Evolutionary conservation across 306 rosid species (phyloP).

Genomic region (Ziziphus jujuba): DNA sequence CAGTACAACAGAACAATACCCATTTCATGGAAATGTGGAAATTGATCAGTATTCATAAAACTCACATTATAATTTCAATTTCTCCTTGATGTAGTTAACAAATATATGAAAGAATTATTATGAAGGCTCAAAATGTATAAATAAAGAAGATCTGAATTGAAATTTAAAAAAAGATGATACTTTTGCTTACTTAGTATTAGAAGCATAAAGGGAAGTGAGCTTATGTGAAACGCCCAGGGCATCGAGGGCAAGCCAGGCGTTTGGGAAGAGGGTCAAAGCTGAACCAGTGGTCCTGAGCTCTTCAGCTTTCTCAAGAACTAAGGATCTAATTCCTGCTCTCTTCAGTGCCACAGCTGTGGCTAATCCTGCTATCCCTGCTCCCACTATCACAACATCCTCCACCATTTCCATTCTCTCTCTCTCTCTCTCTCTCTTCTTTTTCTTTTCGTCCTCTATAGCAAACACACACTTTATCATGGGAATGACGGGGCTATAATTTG

Average conservation of each 20-base stretch:
- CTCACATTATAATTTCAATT: too few relatives aligned
- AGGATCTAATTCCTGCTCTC: neutral
- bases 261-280: neutral
- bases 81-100: too few relatives aligned
- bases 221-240: neutral
- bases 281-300: neutral
- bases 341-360: neutral
- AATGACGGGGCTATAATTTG: too few relatives aligned
- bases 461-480: too few relatives aligned
- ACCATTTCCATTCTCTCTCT: neutral
- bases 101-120: neutral
- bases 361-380: neutral
- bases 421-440: neutral
- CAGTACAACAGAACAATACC: too few relatives aligned
- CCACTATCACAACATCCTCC: neutral
- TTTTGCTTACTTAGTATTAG: neutral
- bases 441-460: neutral
- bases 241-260: neutral
- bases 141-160: neutral
- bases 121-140: neutral
- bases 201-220: neutral
- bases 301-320: neutral
- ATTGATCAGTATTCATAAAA: too few relatives aligned
- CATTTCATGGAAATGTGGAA: too few relatives aligned
- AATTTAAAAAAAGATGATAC: neutral